Evolutionary conservation across 2,329 filamentous ascomycete genomes (phyloP).

Genomic region (Penicillium verrucosum): DNA sequence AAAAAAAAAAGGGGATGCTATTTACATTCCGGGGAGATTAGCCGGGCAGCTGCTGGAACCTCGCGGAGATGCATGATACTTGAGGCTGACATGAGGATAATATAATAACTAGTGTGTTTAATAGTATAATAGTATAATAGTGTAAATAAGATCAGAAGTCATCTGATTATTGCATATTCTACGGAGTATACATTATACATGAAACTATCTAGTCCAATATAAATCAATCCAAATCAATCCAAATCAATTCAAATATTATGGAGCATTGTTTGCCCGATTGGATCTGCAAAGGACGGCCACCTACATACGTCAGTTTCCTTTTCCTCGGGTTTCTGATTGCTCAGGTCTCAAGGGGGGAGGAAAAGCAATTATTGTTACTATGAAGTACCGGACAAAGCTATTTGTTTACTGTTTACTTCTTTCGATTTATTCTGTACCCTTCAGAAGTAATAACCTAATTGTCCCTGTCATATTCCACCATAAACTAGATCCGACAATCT

Average conservation of each 20-base stretch:
- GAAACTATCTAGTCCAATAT: background rate
- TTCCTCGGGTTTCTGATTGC: constrained; percentile 8
- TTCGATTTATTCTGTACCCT: background rate
- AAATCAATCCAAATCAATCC: background rate
- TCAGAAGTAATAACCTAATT: background rate
- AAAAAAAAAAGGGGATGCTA: background rate
- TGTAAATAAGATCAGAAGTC: constrained; percentile 1
- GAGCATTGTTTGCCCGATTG: constrained; percentile 1
- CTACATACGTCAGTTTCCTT: constrained; percentile 12
- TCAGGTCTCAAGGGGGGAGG: constrained; percentile 1
- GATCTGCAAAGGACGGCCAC: constrained; percentile 3
- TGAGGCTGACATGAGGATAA: background rate
- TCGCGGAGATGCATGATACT: background rate
- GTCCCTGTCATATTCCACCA: constrained; percentile 11
- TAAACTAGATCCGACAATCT: constrained; percentile 19
- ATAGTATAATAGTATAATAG: background rate
- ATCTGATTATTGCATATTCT: background rate
- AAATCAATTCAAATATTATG: background rate
- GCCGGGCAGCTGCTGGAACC: constrained; percentile 13
- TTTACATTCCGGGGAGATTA: constrained; percentile 17
- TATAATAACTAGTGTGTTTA: background rate
- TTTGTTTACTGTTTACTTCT: background rate
- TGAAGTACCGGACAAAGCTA: background rate
- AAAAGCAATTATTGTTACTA: background rate
- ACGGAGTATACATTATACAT: background rate